phyloP scores from a whole-genome alignment of 176 grass and related monocot genomes.

The Aegilops speltoides region DNA sequence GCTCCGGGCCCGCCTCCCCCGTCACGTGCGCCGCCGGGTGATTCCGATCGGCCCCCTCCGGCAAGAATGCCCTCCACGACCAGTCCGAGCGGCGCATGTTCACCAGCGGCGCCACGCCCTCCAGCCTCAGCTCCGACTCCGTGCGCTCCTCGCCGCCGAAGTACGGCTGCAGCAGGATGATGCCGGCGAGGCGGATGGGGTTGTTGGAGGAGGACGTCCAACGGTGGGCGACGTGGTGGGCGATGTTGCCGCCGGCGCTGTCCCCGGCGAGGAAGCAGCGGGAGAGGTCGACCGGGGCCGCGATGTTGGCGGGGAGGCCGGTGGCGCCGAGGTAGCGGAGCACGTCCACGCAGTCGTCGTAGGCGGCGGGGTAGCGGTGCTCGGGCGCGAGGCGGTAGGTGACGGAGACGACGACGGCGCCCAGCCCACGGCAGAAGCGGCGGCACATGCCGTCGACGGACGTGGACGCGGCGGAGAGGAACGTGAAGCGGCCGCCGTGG shows the following conservation, averaged over 20 bases:
- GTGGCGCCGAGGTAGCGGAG: constrained; percentile 39
- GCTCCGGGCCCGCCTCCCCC: too few relatives aligned
- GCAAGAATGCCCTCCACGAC: too few relatives aligned
- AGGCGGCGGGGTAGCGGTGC: constrained; percentile 60
- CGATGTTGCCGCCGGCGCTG: constrained; percentile 96
- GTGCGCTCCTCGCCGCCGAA: too few relatives aligned
- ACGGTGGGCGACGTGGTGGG: constrained; percentile 62
- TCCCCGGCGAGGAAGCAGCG: constrained; percentile 76
- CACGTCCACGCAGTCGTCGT: constrained; percentile 56
- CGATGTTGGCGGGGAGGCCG: neutral
- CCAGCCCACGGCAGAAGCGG: constrained; percentile 39
- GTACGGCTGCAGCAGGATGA: too few relatives aligned
- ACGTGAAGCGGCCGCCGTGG: constrained; percentile 68
- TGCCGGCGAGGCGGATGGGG: too few relatives aligned
- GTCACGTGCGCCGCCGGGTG: too few relatives aligned
- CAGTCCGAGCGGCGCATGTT: too few relatives aligned
- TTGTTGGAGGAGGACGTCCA: too few relatives aligned
- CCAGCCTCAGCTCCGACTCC: too few relatives aligned
- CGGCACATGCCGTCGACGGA: constrained; percentile 44
- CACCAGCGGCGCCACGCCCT: too few relatives aligned
- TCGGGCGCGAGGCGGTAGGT: constrained; percentile 69
- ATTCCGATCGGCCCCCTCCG: too few relatives aligned
- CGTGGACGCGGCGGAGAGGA: constrained; percentile 39
- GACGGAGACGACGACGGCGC: constrained; percentile 34
- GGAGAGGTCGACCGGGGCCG: too few relatives aligned